Evolutionary conservation across 495 filamentous ascomycete species (phyloP).

Genomic region (Neurospora cerealis): DNA sequence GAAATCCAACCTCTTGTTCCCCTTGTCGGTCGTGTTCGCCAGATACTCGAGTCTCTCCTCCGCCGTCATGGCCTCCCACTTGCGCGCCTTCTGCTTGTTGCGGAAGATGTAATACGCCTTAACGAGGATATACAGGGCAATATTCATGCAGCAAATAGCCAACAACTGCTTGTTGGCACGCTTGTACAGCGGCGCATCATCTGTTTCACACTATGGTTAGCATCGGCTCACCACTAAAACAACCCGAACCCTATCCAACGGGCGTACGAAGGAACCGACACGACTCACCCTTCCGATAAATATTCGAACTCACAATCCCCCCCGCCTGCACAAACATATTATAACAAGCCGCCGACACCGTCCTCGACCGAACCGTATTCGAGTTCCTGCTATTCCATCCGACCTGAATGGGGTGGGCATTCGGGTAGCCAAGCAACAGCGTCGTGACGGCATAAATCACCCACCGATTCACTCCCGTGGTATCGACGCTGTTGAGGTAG

Average conservation of each 20-base stretch:
- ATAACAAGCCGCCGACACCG: conserved; percentile 48
- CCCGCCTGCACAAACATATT: conserved; percentile 60
- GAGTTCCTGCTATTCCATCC: conserved; percentile 55
- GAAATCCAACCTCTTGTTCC: conserved; percentile 65
- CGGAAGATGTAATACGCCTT: conserved; percentile 55
- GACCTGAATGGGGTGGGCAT: conserved; percentile 52
- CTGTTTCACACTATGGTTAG: conserved; percentile 34
- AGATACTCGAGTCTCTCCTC: conserved; percentile 56
- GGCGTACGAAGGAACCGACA: background rate
- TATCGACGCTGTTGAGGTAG: conserved; percentile 39
- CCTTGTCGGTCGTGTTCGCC: conserved; percentile 53
- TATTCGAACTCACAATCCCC: conserved; percentile 53
- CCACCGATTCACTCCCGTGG: conserved; percentile 40
- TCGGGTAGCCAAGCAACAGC: conserved; percentile 47
- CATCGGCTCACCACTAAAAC: no score
- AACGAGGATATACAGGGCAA: conserved; percentile 43
- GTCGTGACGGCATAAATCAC: conserved; percentile 46
- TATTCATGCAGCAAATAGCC: conserved; percentile 43
- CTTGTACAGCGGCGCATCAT: conserved; percentile 53
- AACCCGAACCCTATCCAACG: background rate
- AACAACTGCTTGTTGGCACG: conserved; percentile 55
- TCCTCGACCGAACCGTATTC: conserved; percentile 45
- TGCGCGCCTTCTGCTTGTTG: conserved; percentile 35
- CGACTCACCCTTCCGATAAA: conserved; percentile 41
- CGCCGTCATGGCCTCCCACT: conserved; percentile 53